A percentile compares a stretch with the other conserved stretches of the same genome.
Evolutionary conservation across 257 asterid species (phyloP).

Genomic region (Phtheirospermum japonicum): DNA sequence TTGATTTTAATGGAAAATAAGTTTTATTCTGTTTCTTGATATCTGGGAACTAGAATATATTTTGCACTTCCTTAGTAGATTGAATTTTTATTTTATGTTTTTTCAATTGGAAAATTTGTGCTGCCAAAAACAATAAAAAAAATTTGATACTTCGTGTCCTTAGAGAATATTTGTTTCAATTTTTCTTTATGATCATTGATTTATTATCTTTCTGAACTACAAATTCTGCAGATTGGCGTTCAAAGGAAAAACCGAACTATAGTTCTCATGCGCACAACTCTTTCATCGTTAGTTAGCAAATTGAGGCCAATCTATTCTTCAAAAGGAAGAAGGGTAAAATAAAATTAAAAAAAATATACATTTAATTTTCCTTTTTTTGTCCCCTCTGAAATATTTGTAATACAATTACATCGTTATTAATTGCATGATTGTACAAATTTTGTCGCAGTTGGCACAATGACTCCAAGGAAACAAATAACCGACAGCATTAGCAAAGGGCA

Average conservation of each 20-base stretch:
- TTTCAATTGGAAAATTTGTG: background rate
- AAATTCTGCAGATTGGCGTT: constrained; percentile 22
- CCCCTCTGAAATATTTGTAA: background rate
- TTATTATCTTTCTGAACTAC: background rate
- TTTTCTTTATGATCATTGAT: no score
- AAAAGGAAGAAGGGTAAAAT: constrained; percentile 34
- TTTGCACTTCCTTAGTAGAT: no score
- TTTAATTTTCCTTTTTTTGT: background rate
- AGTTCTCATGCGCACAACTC: constrained; percentile 13
- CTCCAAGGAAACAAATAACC: constrained; percentile 31
- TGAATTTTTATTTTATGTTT: background rate
- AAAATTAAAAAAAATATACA: background rate
- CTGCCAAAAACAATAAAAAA: no score
- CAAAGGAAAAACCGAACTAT: constrained; percentile 6
- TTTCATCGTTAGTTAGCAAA: constrained; percentile 25
- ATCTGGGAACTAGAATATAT: no score
- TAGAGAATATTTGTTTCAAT: no score
- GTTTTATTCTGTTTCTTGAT: no score
- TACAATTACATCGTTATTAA: background rate
- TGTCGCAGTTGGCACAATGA: constrained; percentile 38
- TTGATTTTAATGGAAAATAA: no score
- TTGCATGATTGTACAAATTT: background rate
- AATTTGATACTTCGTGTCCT: background rate
- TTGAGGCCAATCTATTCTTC: constrained; percentile 30
- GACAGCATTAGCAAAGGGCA: constrained; percentile 18